Evolutionary conservation across 2,329 filamentous ascomycete genomes (phyloP).

Genomic region (Aspergillus persii): DNA sequence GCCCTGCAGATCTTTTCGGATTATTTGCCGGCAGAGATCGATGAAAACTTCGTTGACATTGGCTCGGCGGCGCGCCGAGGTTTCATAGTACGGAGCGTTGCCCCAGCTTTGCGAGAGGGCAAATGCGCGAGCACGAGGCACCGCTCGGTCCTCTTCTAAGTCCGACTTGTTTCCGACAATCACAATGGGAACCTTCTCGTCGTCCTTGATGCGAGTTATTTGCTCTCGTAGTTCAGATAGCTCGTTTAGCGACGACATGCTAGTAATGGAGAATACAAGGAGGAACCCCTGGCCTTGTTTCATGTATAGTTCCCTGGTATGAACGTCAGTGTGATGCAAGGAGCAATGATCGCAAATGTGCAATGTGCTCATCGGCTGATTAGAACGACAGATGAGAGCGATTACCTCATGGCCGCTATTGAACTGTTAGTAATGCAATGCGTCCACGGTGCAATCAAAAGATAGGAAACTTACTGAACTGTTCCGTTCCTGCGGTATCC

Average conservation of each 20-base stretch:
- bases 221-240: slow-evolving; percentile 79
- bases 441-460: background rate
- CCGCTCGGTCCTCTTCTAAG: slow-evolving; percentile 77
- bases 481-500: slow-evolving; percentile 87
- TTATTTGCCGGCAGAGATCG: slow-evolving; percentile 79
- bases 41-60: slow-evolving; percentile 91
- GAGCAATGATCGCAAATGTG: background rate
- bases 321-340: slow-evolving; percentile 11
- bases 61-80: slow-evolving; percentile 74
- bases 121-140: slow-evolving; percentile 76
- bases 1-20: slow-evolving; percentile 61
- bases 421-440: slow-evolving; percentile 15
- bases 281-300: slow-evolving; percentile 90
- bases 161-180: slow-evolving; percentile 92
- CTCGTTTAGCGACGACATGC: slow-evolving; percentile 76
- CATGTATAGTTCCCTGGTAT: slow-evolving; percentile 76
- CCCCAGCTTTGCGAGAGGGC: slow-evolving; percentile 83
- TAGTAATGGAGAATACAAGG: slow-evolving; percentile 88
- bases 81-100: slow-evolving; percentile 85
- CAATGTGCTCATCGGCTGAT: background rate
- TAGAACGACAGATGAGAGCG: background rate
- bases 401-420: slow-evolving; percentile 58
- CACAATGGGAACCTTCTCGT: slow-evolving; percentile 80
- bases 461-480: slow-evolving; percentile 70
- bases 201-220: slow-evolving; percentile 87